Conservation (phyloP, 2,329 filamentous ascomycete genomes). For the Malbranchea cinnamomea region DNA sequence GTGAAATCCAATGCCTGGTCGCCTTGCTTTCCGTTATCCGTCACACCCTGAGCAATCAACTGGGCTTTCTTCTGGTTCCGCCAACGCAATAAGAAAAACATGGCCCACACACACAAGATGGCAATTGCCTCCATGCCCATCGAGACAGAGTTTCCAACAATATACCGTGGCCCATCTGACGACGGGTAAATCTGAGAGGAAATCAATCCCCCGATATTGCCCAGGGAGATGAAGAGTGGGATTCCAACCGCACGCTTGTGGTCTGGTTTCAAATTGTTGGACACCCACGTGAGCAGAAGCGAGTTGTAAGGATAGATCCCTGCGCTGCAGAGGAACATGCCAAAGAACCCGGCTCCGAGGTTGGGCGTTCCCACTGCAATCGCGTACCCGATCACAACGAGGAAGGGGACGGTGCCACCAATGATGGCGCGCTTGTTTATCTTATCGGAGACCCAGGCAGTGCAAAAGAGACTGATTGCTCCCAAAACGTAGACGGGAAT, state of each 20-base stretch:
- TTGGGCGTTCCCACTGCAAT: slow-evolving; percentile 19
- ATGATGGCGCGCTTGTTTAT: slow-evolving; percentile 18
- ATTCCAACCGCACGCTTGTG: slow-evolving; percentile 34
- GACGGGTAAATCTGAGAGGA: slow-evolving; percentile 33
- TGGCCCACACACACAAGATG: slow-evolving; percentile 9
- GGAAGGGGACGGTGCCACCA: slow-evolving; percentile 15
- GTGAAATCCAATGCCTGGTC: slow-evolving; percentile 14
- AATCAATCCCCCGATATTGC: slow-evolving; percentile 34
- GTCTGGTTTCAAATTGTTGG: slow-evolving; percentile 34
- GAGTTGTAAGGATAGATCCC: slow-evolving; percentile 16
- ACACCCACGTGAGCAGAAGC: slow-evolving; percentile 29
- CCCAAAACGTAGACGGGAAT: slow-evolving; percentile 42
- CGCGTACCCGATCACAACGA: slow-evolving; percentile 20
- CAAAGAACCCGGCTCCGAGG: slow-evolving; percentile 36
- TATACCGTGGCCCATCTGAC: slow-evolving; percentile 23
- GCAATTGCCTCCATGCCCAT: slow-evolving; percentile 19
- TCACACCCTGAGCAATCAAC: slow-evolving; percentile 15
- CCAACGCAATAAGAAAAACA: slow-evolving; percentile 16
- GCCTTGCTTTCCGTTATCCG: slow-evolving; percentile 15
- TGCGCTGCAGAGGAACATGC: slow-evolving; percentile 29
- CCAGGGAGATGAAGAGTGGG: slow-evolving; percentile 33
- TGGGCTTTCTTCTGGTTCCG: slow-evolving; percentile 17
- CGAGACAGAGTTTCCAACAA: slow-evolving; percentile 24
- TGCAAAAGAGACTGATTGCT: slow-evolving; percentile 29
- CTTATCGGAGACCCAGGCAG: slow-evolving; percentile 29